Base-by-base conservation (phyloP, 2,329 filamentous ascomycete species). In the Scolecobasidium constrictum region DNA sequence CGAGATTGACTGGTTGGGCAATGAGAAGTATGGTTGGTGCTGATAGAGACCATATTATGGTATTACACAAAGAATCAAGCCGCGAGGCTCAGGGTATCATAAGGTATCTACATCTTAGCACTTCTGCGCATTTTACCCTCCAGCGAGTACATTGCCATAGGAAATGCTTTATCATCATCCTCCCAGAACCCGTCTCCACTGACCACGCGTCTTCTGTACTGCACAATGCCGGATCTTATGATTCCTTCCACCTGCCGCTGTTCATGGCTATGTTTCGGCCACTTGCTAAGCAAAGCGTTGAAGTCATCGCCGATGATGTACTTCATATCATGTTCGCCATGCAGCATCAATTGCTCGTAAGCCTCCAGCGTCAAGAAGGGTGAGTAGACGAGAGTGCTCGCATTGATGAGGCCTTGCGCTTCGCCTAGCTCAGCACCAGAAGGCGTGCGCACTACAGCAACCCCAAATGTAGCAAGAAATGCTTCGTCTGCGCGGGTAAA, bases 1-100 rank as follows among this genome's bases (percentile, higher is more conserved):
- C 4, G 65, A 73, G 18, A 61, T 86, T 4, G 76, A 83, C 39
- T 90, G 84, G 83, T 62, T 86, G 40, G 74, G 69, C 11, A 86
- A 83, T 53, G 82, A 88, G 61, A 87, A 86, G 63, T 87, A 75
- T 62, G 81, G 69, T 1, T 90, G 83, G 83, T 86, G 80, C 56
- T 88, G 57, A 65, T 49, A 9, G 28, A 15, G 21, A 7, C 12
- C 3, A 19, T 19, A 3, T 41, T 33, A 9, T 9, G 15, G 9
- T 31, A 31, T 31, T 31, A n/a, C n/a, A n/a, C n/a, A n/a, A n/a
- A n/a, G n/a, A n/a, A n/a, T n/a, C n/a, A n/a, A n/a, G n/a, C n/a
- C n/a, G n/a, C n/a, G n/a, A n/a, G n/a, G n/a, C n/a, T n/a, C n/a
- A n/a, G n/a, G n/a, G n/a, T n/a, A n/a, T 7, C 26, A 31, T 31